Conservation (phyloP, 2,329 filamentous ascomycete genomes). For the Teratosphaeria destructans region DNA sequence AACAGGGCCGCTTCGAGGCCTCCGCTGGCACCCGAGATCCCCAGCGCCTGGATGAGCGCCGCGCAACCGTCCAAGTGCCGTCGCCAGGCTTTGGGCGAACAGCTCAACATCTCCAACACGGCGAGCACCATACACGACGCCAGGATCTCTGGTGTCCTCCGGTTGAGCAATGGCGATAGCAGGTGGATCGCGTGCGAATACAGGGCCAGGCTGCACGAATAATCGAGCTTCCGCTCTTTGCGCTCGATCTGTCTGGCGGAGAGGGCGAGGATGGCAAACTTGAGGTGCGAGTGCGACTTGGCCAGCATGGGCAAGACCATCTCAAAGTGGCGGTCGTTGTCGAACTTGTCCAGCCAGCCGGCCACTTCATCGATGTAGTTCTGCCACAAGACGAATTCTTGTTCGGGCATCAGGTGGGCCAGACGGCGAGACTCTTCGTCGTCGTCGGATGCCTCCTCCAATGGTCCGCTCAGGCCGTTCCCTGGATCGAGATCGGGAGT, state of each 20-base stretch:
- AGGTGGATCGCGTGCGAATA: conserved; percentile 44
- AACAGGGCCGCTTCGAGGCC: conserved; percentile 46
- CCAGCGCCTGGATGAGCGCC: conserved; percentile 41
- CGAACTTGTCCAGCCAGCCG: conserved; percentile 50
- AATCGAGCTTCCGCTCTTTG: conserved; percentile 34
- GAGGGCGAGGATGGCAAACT: conserved; percentile 44
- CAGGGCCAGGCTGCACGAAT: conserved; percentile 41
- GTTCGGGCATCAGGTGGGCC: conserved; percentile 17
- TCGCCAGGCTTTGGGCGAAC: conserved; percentile 41
- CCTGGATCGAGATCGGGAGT: conserved; percentile 14
- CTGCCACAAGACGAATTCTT: conserved; percentile 23
- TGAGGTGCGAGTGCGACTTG: conserved; percentile 34
- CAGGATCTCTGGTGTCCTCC: conserved; percentile 36
- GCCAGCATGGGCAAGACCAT: conserved; percentile 42
- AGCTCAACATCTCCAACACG: conserved; percentile 41
- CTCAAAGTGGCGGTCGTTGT: conserved; percentile 42
- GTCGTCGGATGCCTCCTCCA: conserved; percentile 2
- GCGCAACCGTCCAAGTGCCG: conserved; percentile 48
- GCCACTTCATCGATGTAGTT: conserved; percentile 45
- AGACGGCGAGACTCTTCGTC: conserved; percentile 17
- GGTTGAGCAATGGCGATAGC: conserved; percentile 33
- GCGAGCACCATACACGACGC: conserved; percentile 40
- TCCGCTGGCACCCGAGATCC: conserved; percentile 41
- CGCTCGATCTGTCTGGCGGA: conserved; percentile 45
- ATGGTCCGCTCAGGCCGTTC: conserved; percentile 9